Evolutionary conservation across 1,284 basidiomycete genomes (phyloP).

Genomic region (Ceratobasidium sp.): DNA sequence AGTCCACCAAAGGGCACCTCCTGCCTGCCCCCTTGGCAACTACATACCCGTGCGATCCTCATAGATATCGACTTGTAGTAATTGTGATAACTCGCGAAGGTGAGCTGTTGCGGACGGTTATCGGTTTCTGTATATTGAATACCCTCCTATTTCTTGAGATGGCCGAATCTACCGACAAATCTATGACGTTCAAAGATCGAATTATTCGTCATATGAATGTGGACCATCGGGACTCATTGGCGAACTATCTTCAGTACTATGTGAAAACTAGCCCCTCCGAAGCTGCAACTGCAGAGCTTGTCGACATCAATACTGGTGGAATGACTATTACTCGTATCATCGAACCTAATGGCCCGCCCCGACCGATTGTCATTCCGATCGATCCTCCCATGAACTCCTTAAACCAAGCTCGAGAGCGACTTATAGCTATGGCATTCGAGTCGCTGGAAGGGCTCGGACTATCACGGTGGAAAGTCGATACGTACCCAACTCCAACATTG

Average conservation of each 20-base stretch:
- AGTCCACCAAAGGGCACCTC: no score
- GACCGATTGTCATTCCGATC: slow-evolving; percentile 23
- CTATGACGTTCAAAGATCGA: slow-evolving; percentile 20
- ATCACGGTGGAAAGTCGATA: slow-evolving; percentile 30
- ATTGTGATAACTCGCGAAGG: neutral
- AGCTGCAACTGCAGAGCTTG: slow-evolving; percentile 29
- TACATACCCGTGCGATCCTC: no score
- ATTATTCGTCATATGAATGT: slow-evolving; percentile 42
- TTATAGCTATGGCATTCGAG: slow-evolving; percentile 38
- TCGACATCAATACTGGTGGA: slow-evolving; percentile 37
- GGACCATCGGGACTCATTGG: slow-evolving; percentile 34
- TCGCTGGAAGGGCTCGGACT: slow-evolving; percentile 29
- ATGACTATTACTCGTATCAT: slow-evolving; percentile 36
- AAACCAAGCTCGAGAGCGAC: slow-evolving; percentile 28
- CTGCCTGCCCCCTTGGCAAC: no score
- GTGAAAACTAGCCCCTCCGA: slow-evolving; percentile 12
- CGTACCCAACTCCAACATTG: slow-evolving; percentile 16
- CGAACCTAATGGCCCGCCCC: slow-evolving; percentile 19
- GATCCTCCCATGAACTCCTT: slow-evolving; percentile 33
- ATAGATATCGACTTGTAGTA: no score
- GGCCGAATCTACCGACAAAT: slow-evolving; percentile 4
- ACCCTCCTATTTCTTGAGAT: neutral
- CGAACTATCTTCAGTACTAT: slow-evolving; percentile 31
- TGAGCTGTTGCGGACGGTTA: neutral
- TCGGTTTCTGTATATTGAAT: neutral